Percentiles rank a stretch among this genome's conserved stretches.
Evolutionary conservation across 2,329 filamentous ascomycete genomes (phyloP).

Genomic region (Colletotrichum zoysiae): DNA sequence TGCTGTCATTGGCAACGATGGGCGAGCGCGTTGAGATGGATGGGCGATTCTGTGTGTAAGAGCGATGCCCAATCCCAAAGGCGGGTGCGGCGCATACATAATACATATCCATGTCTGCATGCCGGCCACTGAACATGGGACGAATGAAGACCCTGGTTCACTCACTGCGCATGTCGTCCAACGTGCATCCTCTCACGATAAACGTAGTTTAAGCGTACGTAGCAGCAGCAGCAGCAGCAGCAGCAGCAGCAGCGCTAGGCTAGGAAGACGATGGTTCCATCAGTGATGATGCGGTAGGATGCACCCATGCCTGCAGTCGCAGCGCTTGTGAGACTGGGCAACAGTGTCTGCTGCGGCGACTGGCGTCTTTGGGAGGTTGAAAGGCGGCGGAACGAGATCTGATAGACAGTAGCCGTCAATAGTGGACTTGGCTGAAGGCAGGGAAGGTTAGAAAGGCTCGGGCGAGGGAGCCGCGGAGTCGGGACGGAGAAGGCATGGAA

Average conservation of each 20-base stretch:
- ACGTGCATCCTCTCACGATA: constrained; percentile 33
- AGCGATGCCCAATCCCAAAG: constrained; percentile 25
- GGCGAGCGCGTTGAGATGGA: constrained; percentile 21
- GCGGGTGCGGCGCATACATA: constrained; percentile 25
- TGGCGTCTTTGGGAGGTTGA: constrained; percentile 7
- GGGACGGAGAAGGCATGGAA: constrained; percentile 11
- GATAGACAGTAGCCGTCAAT: not conserved
- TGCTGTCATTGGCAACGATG: constrained; percentile 8
- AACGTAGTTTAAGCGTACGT: constrained; percentile 34
- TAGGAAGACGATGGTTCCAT: constrained; percentile 27
- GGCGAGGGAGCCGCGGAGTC: constrained; percentile 13
- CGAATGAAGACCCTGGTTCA: constrained; percentile 37
- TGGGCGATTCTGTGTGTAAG: constrained; percentile 8
- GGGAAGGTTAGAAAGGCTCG: constrained; percentile 4
- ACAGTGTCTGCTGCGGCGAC: not conserved
- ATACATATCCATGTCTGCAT: constrained; percentile 26
- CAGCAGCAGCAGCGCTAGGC: constrained; percentile 36
- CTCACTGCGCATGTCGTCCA: constrained; percentile 30
- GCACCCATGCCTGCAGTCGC: constrained; percentile 23
- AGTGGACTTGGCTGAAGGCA: constrained; percentile 1
- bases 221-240: constrained; percentile 21
- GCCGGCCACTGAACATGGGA: constrained; percentile 29
- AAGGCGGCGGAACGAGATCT: not conserved
- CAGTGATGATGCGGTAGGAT: constrained; percentile 35
- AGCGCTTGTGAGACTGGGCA: constrained; percentile 25